These are phyloP conservation scores for Lavandula angustifolia DNA, from an alignment of 257 asterid genomes.

Conservation along the genomic window DNA sequence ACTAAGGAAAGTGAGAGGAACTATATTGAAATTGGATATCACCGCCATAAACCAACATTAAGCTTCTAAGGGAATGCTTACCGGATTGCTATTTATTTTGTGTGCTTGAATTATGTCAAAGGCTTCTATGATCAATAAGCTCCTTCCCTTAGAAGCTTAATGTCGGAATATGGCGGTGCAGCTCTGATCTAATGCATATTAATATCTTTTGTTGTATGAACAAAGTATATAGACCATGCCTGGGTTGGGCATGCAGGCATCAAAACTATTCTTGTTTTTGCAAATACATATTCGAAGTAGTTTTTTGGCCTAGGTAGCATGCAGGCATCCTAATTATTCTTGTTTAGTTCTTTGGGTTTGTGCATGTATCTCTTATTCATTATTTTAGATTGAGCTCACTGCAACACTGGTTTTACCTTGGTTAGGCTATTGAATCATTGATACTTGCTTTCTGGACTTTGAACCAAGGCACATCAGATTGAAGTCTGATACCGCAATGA, in stretches of 20 bases:
- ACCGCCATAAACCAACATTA: no score
- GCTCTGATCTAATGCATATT: conserved; percentile 8
- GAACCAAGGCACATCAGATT: conserved; percentile 86
- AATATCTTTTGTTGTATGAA: not conserved
- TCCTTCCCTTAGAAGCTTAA: conserved; percentile 26
- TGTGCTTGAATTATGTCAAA: conserved; percentile 10
- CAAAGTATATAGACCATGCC: conserved; percentile 3
- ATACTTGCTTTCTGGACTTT: conserved; percentile 83
- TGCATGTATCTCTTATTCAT: conserved; percentile 11
- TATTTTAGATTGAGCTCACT: conserved; percentile 25
- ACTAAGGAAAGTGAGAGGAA: no score
- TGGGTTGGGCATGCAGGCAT: no score
- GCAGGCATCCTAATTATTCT: no score
- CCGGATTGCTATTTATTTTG: conserved; percentile 7
- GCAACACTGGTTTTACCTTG: conserved; percentile 30
- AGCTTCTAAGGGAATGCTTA: no score
- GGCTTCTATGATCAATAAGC: conserved; percentile 9
- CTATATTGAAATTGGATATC: no score
- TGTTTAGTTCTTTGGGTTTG: conserved; percentile 4
- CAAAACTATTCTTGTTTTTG: no score
- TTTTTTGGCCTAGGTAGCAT: conserved; percentile 16
- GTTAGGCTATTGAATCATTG: conserved; percentile 68
- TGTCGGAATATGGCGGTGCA: conserved; percentile 12
- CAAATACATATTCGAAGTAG: conserved; percentile 8
- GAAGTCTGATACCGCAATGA: conserved; percentile 81